Evolutionary conservation across 1,139 yeast genomes (phyloP), one percentile per base, ranked within the genome.

Genomic region (Pneumocystis jirovecii): DNA sequence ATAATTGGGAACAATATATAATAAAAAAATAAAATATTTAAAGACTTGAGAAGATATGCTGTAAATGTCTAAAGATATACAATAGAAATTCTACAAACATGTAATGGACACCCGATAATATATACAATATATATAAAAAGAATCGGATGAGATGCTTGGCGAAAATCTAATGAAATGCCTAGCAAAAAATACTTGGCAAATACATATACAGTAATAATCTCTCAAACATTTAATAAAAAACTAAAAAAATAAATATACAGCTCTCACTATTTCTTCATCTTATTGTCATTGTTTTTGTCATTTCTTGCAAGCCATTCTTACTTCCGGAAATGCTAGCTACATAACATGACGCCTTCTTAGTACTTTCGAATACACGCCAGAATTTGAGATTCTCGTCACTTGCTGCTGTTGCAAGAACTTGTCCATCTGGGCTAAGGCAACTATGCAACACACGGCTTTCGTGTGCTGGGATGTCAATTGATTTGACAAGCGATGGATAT

Each of bases 331-430:
- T 25, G 21, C 61, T 74, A 12, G 34, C 57, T 29, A 25, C 25
- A 12, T 50, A 34, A 25, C 31, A 25, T 25, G 57, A 25, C 3
- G 31, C 34, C 65, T 76, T 74, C 66, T 80, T 80, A 69, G 77
- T 76, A 66, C 77, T 72, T 71, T 91, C 97, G 76, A 90, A 93
- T 39, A 95, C 81, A 70, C 89, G 86, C 95, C 96, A 95, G 77
- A 95, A 93, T 77, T 93, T 93, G 72, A 95, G 81, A 75, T 91
- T 93, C 75, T 95, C 99, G 76, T 95, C 98, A 5, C 96, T 95
- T 1, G 97, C 96, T 64, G 93, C 90, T 0, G 98, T 93, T 0
- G 97, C 98, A 67, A 91, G 77, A 0, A 95, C 89, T 65, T 88
- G 83, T 35, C 87, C 88, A 74, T 93, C 97, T 7, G 97, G 97